phyloP scores from a whole-genome alignment of 176 grass and related monocot species.

The Puya raimondii region DNA sequence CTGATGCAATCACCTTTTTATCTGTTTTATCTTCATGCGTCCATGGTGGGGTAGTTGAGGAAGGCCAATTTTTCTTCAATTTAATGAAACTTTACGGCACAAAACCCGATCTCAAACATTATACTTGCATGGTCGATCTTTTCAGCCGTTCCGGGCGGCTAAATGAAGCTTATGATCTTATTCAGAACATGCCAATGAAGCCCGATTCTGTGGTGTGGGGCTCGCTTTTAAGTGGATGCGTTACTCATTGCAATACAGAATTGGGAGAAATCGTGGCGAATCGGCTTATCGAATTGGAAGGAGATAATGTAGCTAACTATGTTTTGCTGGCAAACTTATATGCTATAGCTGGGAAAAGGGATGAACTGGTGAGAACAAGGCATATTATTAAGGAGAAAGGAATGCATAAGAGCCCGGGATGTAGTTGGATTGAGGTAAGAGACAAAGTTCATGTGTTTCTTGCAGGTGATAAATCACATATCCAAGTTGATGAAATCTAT shows the following conservation, averaged over 20 bases:
- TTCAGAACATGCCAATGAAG: slow-evolving; percentile 22
- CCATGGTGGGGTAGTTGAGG: slow-evolving; percentile 13
- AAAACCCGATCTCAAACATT: slow-evolving; percentile 24
- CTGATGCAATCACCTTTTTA: slow-evolving; percentile 27
- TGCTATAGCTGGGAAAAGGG: slow-evolving; percentile 13
- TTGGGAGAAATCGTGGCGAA: slow-evolving; percentile 23
- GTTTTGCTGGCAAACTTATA: slow-evolving; percentile 29
- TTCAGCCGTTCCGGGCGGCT: slow-evolving; percentile 21
- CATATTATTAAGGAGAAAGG: slow-evolving; percentile 16
- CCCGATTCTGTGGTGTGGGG: slow-evolving; percentile 19
- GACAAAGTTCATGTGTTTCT: slow-evolving; percentile 28
- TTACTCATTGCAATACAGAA: slow-evolving; percentile 16
- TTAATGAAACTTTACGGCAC: slow-evolving; percentile 18
- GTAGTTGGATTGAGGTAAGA: slow-evolving; percentile 26
- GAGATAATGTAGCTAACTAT: slow-evolving; percentile 23
- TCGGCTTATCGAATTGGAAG: slow-evolving; percentile 21
- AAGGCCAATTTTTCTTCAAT: slow-evolving; percentile 25
- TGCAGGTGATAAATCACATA: slow-evolving; percentile 17
- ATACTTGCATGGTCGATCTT: slow-evolving; percentile 31
- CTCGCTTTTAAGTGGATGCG: slow-evolving; percentile 20
- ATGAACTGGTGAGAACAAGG: slow-evolving; percentile 25
- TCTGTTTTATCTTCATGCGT: slow-evolving; percentile 26
- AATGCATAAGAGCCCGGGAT: slow-evolving; percentile 29
- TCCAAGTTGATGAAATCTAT: slow-evolving; percentile 12
- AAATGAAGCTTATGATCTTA: slow-evolving; percentile 18